Evolutionary conservation across 352 stramenopile genomes (phyloP).

Genomic region (Pythium scleroteichum): DNA sequence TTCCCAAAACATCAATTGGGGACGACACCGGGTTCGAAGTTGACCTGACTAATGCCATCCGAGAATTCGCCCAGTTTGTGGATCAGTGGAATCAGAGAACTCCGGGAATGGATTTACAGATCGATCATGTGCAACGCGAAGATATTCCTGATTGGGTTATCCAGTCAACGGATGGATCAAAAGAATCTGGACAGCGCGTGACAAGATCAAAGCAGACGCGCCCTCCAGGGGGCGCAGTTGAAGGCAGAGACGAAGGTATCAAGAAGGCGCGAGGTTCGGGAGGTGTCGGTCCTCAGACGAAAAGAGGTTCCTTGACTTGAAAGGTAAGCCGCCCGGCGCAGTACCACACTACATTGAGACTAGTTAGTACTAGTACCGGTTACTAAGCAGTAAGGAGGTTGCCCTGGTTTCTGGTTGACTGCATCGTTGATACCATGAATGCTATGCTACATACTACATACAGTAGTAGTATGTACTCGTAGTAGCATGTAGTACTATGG

Average conservation of each 20-base stretch:
- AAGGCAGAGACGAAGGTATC: constrained; percentile 1
- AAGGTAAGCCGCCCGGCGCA: constrained; percentile 13
- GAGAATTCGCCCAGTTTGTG: constrained; percentile 72
- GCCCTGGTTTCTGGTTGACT: too few species aligned
- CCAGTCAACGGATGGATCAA: constrained; percentile 29
- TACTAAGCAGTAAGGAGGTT: too few species aligned
- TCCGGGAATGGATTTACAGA: constrained; percentile 82
- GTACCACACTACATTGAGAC: too few species aligned
- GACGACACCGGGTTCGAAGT: constrained; percentile 34
- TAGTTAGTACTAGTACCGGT: too few species aligned
- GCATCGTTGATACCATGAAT: too few species aligned
- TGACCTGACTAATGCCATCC: constrained; percentile 72
- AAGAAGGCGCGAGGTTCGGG: constrained; percentile 17
- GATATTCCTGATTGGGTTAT: constrained; percentile 71
- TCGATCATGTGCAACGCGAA: constrained; percentile 61
- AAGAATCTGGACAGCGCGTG: constrained; percentile 1
- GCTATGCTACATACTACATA: too few species aligned
- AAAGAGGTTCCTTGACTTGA: constrained; percentile 2
- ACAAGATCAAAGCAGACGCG: constrained; percentile 19
- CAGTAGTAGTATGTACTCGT: too few species aligned
- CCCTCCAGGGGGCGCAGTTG: neutral
- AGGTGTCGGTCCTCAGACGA: neutral
- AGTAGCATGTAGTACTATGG: too few species aligned
- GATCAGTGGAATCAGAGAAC: constrained; percentile 76
- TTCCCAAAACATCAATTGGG: constrained; percentile 29